phyloP scores from a whole-genome alignment of 805 yeast species.

The Starmerella kuoi region DNA sequence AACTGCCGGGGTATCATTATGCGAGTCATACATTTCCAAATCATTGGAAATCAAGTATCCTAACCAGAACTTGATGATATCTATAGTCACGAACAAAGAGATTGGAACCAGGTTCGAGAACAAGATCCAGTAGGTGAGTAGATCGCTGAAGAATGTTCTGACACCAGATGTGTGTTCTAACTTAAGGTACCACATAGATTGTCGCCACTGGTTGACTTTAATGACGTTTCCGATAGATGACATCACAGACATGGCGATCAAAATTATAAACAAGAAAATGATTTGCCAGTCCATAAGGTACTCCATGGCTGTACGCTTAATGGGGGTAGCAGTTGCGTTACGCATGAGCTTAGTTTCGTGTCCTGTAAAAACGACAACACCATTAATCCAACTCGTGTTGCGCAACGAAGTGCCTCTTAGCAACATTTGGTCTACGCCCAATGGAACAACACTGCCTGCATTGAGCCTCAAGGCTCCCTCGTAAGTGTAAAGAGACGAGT shows the following conservation, averaged over 20 bases:
- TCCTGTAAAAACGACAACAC: conserved; percentile 89
- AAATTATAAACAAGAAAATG: conserved; percentile 69
- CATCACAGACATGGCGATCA: conserved; percentile 61
- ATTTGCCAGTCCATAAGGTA: conserved; percentile 88
- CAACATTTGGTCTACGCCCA: conserved; percentile 81
- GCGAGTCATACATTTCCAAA: conserved; percentile 79
- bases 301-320: conserved; percentile 93
- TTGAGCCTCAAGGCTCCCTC: conserved; percentile 66
- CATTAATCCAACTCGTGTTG: conserved; percentile 91
- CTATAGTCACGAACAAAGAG: conserved; percentile 90
- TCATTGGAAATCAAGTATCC: conserved; percentile 90
- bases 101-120: conserved; percentile 97
- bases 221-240: conserved; percentile 84
- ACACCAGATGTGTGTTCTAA: conserved; percentile 57
- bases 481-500: conserved; percentile 83
- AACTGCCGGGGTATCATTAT: conserved; percentile 84
- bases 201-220: conserved; percentile 43
- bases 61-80: conserved; percentile 87
- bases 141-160: conserved; percentile 67
- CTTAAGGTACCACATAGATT: conserved; percentile 49
- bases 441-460: conserved; percentile 37
- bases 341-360: conserved; percentile 97
- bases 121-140: conserved; percentile 89
- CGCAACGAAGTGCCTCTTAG: conserved; percentile 91
- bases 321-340: conserved; percentile 97